Evolutionary conservation across 116 monocot genomes (phyloP), one percentile per base, ranked within the genome.

Genomic region (Papilionanthe hybrid): DNA sequence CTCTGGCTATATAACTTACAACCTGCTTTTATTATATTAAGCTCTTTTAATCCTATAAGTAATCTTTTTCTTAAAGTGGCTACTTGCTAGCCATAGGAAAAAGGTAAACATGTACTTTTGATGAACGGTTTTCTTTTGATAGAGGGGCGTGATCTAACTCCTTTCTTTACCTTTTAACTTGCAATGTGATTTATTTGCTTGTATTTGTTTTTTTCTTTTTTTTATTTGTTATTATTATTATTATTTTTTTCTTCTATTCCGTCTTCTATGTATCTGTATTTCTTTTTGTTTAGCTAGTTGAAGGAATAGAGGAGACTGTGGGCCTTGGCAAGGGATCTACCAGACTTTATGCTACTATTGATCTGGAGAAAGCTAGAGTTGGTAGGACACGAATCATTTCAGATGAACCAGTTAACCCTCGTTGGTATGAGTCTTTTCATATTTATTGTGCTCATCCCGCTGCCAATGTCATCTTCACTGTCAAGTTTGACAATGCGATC

Each of bases 361-460:
- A 82, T 82, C 67, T 82, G 42, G 82, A 77, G 68, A 82, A 82
- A 55, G 82, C 82, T 44, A 66, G 82, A 69, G 82, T 82, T 69
- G 82, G 82, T 71, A 47, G 77, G 41, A 82, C 82, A 20, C 63
- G 82, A 71, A 13, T 77, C 53, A 76, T 82, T 71, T 17, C 76
- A 13, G 77, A 77, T 69, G 82, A 82, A 82, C 82, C 82, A 10
- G 42, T 77, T n/a, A 82, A 82, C 9, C 82, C 82, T 30, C 82
- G 77, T 82, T 82, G 82, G 82, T 82, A 82, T 0, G 82, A 82
- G 42, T 77, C 82, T 32, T 82, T 82, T 47, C 82, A 82, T 69
- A 82, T 82, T 49, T 82, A 82, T 47, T 82, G 76, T 55, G 77
- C 82, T 15, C 82, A 82, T 71, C 10, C 44, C 28, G 77, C 82